phyloP scores from a whole-genome alignment of 257 asterid genomes.

The Haberlea rhodopensis region DNA sequence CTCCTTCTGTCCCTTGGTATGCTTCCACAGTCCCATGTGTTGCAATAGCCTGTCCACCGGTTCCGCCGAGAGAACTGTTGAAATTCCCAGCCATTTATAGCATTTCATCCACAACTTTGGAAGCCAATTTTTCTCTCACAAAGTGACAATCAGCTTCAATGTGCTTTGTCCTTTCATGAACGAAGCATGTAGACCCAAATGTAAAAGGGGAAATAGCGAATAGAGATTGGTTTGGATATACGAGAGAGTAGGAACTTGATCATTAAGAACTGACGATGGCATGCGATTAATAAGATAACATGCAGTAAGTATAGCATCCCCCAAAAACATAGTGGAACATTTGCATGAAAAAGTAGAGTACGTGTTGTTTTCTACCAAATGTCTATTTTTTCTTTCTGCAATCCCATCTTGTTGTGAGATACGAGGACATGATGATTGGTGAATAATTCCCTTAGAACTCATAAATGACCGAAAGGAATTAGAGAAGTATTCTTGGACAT shows the following conservation, averaged over 20 bases:
- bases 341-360: neutral
- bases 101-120: too few relatives aligned
- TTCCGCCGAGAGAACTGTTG: too few relatives aligned
- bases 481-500: neutral
- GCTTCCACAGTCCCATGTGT: too few relatives aligned
- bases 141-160: too few relatives aligned
- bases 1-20: too few relatives aligned
- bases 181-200: neutral
- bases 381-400: neutral
- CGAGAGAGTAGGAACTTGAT: neutral
- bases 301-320: slow-evolving; percentile 1
- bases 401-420: slow-evolving; percentile 6
- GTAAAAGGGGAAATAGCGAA: neutral
- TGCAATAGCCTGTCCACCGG: too few relatives aligned
- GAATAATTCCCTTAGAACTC: neutral
- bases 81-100: too few relatives aligned
- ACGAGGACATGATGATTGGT: neutral
- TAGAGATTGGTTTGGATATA: too few relatives aligned
- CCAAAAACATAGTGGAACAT: neutral
- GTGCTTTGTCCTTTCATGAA: too few relatives aligned
- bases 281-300: slow-evolving; percentile 4
- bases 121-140: too few relatives aligned
- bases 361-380: neutral
- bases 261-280: neutral
- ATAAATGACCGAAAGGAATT: neutral